A percentile compares a stretch with the other conserved stretches of the same genome.
phyloP scores from a whole-genome alignment of 345 rosid genomes.

The Eucalyptus pauciflora region DNA sequence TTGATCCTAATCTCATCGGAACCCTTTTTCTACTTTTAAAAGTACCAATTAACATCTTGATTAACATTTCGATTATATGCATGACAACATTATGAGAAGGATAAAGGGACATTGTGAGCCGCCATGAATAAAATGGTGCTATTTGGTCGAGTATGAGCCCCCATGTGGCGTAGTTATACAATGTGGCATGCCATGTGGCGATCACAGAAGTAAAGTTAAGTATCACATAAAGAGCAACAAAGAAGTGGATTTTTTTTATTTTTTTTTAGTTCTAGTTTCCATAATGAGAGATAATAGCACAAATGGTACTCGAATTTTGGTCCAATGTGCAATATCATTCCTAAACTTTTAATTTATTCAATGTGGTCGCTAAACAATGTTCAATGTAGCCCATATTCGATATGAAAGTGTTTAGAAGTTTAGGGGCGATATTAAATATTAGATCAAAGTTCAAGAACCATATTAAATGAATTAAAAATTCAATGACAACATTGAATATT shows the following conservation, averaged over 20 bases:
- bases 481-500: too few species aligned
- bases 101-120: neutral
- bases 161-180: neutral
- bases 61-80: neutral
- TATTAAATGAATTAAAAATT: too few species aligned
- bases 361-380: too few species aligned
- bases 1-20: neutral
- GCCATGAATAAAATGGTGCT: neutral
- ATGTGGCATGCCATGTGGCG: neutral
- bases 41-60: neutral
- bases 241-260: neutral
- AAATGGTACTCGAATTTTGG: too few species aligned
- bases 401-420: too few species aligned
- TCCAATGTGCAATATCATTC: too few species aligned
- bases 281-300: neutral
- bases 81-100: neutral
- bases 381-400: too few species aligned
- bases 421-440: too few species aligned
- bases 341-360: too few species aligned
- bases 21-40: neutral
- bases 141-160: neutral
- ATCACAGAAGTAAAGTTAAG: neutral
- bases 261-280: accelerated
- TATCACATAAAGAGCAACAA: too few species aligned
- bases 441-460: too few species aligned